phyloP scores from a whole-genome alignment of 2,329 filamentous ascomycete species.

The Emmonsiellopsis sp. region DNA sequence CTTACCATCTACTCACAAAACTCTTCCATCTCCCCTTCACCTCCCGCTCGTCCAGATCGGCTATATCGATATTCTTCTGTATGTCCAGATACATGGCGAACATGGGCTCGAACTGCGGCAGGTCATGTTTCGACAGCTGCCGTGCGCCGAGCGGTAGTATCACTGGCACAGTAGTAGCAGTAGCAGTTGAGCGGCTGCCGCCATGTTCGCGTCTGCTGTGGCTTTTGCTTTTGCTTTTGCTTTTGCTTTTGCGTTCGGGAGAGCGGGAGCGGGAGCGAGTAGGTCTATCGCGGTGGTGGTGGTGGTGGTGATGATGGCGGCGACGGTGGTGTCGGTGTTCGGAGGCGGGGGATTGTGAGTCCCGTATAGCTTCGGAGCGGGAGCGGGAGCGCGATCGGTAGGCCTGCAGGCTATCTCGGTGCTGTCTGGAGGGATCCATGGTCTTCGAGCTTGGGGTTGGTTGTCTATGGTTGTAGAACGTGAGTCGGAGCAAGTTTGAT shows the following conservation, averaged over 20 bases:
- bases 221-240: background rate
- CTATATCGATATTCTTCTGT: slow-evolving; percentile 67
- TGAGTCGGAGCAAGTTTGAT: no score
- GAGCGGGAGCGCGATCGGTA: slow-evolving; percentile 8
- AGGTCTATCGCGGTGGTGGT: slow-evolving; percentile 24
- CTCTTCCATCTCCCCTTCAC: slow-evolving; percentile 83
- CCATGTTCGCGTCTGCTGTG: slow-evolving; percentile 5
- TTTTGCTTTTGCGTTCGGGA: slow-evolving; percentile 1
- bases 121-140: slow-evolving; percentile 58
- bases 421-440: background rate
- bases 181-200: slow-evolving; percentile 4
- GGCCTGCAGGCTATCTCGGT: background rate
- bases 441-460: background rate
- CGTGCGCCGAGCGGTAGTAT: slow-evolving; percentile 58
- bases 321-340: slow-evolving; percentile 17
- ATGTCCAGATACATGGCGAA: slow-evolving; percentile 80
- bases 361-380: slow-evolving; percentile 24
- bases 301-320: slow-evolving; percentile 28
- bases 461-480: background rate
- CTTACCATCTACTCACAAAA: slow-evolving; percentile 77
- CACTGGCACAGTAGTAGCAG: slow-evolving; percentile 14
- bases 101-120: slow-evolving; percentile 56
- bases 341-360: slow-evolving; percentile 23
- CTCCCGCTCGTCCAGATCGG: slow-evolving; percentile 64
- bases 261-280: slow-evolving; percentile 10